Base-by-base conservation (phyloP, 2,329 filamentous ascomycete species). In the Alternaria sp. region DNA sequence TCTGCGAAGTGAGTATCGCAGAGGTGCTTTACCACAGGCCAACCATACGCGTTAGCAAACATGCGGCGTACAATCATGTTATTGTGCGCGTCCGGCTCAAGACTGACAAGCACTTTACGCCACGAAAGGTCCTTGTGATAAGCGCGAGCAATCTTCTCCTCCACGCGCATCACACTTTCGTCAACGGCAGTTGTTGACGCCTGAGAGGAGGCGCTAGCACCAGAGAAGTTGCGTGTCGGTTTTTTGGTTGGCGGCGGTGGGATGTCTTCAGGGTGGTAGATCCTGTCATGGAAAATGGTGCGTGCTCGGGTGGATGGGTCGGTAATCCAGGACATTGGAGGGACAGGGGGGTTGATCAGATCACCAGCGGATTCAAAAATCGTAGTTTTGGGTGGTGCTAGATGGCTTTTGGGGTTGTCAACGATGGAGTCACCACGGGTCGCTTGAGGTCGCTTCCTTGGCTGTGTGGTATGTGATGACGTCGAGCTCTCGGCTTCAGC, bases 71-170 rank as follows among this genome's bases (percentile, higher is more conserved):
- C 95, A 62, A 98, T 91, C 68, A 99, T 97, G 78, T 99, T 99
- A 80, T 99, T 99, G 81, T 99, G 95, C 0, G 95, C 95, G 79
- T 99, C 95, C 0, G 95, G 95, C 76, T 99, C 94, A 3, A 99
- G 85, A 55, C 95, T 91, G 14, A 99, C 95, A 4, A 99, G 87
- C 1, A 99, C 95, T 77, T 99, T 99, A 46, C 95, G 91, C 95
- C 95, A 99, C 2, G 92, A 92, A 20, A 99, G 81, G 65, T 93
- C 93, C 12, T 89, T 89, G 78, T 99, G 95, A 80, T 99, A 99
- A 14, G 93, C 95, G 48, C 95, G 88, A 2, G 95, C 95, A 68
- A 99, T 99, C 80, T 97, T 98, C 78, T 99, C 95, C 78, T 99
- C 95, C 0, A 98, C 93, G 64, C 92, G 92, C 88, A 98, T 94